These are phyloP conservation scores for Penicillium hordei DNA, from an alignment of 2,329 filamentous ascomycete genomes.

Conservation along the genomic window DNA sequence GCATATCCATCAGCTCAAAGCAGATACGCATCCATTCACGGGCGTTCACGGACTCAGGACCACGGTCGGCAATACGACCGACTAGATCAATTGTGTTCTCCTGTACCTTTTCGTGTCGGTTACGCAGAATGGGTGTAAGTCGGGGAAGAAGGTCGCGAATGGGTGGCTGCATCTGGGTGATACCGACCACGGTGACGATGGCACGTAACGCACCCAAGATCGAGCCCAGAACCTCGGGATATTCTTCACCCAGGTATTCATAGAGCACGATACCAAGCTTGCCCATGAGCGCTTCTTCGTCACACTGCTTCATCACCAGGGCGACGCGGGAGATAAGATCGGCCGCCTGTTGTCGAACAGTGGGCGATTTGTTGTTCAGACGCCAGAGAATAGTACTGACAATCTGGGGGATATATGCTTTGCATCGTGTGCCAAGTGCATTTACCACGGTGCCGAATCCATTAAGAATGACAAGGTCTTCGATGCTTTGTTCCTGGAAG, in stretches of 20 bases:
- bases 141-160: slow-evolving; percentile 95
- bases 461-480: slow-evolving; percentile 94
- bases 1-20: slow-evolving; percentile 97
- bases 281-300: slow-evolving; percentile 91
- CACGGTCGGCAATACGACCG: slow-evolving; percentile 94
- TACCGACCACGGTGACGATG: slow-evolving; percentile 96
- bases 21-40: slow-evolving; percentile 99
- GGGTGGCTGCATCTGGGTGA: slow-evolving; percentile 96
- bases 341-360: slow-evolving; percentile 93
- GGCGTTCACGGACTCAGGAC: slow-evolving; percentile 92
- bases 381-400: slow-evolving; percentile 95
- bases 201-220: slow-evolving; percentile 92
- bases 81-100: slow-evolving; percentile 99
- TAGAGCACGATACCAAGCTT: slow-evolving; percentile 94
- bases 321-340: slow-evolving; percentile 96
- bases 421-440: slow-evolving; percentile 87
- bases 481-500: slow-evolving; percentile 97
- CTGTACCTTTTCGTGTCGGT: slow-evolving; percentile 98
- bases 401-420: slow-evolving; percentile 94
- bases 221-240: slow-evolving; percentile 94
- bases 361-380: slow-evolving; percentile 96
- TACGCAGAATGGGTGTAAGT: slow-evolving; percentile 94
- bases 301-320: slow-evolving; percentile 98
- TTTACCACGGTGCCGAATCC: slow-evolving; percentile 98
- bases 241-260: slow-evolving; percentile 97